A percentile compares a stretch with the other conserved stretches of the same genome.
Evolutionary conservation across 2,329 filamentous ascomycete genomes (phyloP).

Genomic region (Geoglossum cookeanum): DNA sequence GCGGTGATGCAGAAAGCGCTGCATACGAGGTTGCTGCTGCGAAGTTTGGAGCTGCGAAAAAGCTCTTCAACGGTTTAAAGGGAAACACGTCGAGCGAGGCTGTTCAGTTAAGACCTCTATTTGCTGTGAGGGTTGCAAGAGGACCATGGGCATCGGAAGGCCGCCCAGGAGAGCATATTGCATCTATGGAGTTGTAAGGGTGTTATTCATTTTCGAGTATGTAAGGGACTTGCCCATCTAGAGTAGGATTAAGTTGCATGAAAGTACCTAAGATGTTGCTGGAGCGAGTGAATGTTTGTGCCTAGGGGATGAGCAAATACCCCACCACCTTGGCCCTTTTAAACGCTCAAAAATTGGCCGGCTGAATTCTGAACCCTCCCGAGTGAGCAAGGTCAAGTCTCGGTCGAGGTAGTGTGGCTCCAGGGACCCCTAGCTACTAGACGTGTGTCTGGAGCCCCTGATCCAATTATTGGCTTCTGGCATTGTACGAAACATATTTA

Average conservation of each 20-base stretch:
- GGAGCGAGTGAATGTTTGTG: too few relatives aligned
- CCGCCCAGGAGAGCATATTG: neutral
- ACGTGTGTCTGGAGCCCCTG: too few relatives aligned
- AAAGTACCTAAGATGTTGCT: too few relatives aligned
- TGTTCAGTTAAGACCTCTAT: neutral
- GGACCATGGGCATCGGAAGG: neutral
- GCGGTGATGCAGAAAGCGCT: slow-evolving; percentile 35
- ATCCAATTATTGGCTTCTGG: too few relatives aligned
- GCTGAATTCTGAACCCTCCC: too few relatives aligned
- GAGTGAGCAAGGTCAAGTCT: too few relatives aligned
- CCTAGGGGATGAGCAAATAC: too few relatives aligned
- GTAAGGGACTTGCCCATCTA: neutral
- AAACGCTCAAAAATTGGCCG: too few relatives aligned
- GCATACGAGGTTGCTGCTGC: slow-evolving; percentile 37
- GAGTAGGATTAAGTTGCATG: too few relatives aligned
- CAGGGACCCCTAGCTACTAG: too few relatives aligned
- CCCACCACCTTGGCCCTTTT: too few relatives aligned
- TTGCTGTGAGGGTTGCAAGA: neutral
- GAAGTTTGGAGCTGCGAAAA: slow-evolving; percentile 36
- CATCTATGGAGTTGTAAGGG: neutral
- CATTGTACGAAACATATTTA: neutral
- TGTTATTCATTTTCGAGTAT: neutral
- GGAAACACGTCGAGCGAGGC: slow-evolving; percentile 7
- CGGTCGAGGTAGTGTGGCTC: too few relatives aligned
- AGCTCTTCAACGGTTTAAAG: slow-evolving; percentile 27